A percentile compares a stretch with the other conserved stretches of the same genome.
Conservation (phyloP, 75 land plant genomes). For the Gnetum montanum region DNA sequence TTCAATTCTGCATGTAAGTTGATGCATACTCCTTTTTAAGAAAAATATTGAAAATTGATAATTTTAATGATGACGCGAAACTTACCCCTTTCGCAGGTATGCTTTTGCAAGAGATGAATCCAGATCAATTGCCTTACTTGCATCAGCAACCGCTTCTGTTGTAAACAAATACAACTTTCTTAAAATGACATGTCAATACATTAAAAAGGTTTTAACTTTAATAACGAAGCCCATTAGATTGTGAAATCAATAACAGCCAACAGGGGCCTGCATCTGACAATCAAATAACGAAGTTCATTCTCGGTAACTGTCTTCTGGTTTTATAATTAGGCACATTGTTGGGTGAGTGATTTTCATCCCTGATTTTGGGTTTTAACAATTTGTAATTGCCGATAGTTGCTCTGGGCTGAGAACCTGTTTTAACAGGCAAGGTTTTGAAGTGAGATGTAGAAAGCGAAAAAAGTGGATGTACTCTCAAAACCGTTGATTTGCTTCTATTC, state of each 20-base stretch:
- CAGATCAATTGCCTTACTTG: conserved; percentile 77
- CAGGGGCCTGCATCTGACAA: neutral
- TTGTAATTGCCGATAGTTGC: no score
- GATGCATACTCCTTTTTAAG: no score
- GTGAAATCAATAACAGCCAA: neutral
- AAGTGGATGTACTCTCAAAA: no score
- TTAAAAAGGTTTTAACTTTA: neutral
- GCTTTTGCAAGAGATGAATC: conserved; percentile 70
- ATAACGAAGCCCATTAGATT: neutral
- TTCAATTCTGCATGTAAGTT: no score
- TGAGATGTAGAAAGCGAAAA: no score
- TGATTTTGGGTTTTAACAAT: no score
- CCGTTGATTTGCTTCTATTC: no score
- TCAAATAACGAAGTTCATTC: neutral
- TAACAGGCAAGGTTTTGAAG: no score
- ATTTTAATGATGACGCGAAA: no score
- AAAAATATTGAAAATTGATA: no score
- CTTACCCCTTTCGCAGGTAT: conserved; percentile 79
- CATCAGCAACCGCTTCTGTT: conserved; percentile 88
- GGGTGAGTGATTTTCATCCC: neutral
- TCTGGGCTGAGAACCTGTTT: no score
- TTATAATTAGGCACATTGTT: neutral
- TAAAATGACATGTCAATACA: neutral
- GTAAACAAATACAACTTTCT: neutral
- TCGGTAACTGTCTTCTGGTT: neutral